phyloP scores from a whole-genome alignment of 2,329 filamentous ascomycete species.

The Aureobasidium zeae region DNA sequence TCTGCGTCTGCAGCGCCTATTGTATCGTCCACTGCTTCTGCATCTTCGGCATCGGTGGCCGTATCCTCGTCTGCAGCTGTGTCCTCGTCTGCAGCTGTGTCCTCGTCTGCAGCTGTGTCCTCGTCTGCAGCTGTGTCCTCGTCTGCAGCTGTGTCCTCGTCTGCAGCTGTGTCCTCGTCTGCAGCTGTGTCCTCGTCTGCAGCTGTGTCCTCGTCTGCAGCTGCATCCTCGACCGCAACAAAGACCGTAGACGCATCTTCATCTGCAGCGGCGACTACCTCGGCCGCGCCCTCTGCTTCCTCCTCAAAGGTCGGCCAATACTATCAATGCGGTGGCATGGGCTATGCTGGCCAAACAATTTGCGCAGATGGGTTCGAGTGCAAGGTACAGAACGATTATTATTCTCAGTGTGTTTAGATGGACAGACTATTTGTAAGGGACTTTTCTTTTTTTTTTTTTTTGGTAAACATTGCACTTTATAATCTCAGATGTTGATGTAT shows the following conservation, averaged over 20 bases:
- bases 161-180: neutral
- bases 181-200: neutral
- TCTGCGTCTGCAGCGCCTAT: conserved; percentile 22
- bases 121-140: neutral
- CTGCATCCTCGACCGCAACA: neutral
- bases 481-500: no score
- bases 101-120: neutral
- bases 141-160: neutral
- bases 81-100: neutral
- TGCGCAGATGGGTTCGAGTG: conserved; percentile 29
- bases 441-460: no score
- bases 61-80: neutral
- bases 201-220: neutral
- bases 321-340: conserved; percentile 29
- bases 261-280: neutral
- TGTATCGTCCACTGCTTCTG: conserved; percentile 7
- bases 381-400: conserved; percentile 29
- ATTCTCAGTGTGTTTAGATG: conserved; percentile 28
- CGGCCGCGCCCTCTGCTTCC: neutral
- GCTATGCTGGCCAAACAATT: conserved; percentile 26
- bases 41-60: conserved; percentile 8
- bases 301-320: conserved; percentile 19
- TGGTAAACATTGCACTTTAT: no score
- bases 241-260: neutral
- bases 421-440: no score